Base-by-base conservation (phyloP, 2,329 filamentous ascomycete genomes). In the Claviceps africana region DNA sequence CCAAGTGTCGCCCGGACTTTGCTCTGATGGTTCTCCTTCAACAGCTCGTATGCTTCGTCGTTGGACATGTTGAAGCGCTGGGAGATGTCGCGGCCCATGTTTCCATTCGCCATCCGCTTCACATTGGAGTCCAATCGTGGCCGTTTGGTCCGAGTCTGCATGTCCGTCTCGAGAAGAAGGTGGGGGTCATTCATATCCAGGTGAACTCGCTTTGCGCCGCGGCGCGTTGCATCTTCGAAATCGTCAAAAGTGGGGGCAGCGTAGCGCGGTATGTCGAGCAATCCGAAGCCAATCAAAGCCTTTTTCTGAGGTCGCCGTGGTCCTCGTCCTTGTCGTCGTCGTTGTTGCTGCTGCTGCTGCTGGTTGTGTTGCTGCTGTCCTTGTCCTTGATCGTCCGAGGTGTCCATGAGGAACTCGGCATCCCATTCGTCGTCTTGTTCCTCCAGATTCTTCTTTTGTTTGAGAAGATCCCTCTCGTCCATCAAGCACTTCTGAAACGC, bases 1-100 rank as follows among this genome's bases (percentile, higher is more conserved):
- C 89, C 88, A 55, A 98, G 79, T 1, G 88, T 95, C 50, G 89
- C 93, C 58, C 93, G 83, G 55, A 98, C 87, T 68, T 95, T 97
- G 75, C 88, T 89, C 70, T 95, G 88, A 63, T 95, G 90, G 63
- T 96, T 97, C 67, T 95, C 89, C 68, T 97, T 97, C 45, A 98
- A 78, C 55, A 89, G 81, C 63, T 97, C 90, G 65, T 98, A 98
- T 1, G 90, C 90, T 54, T 93, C 86, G 62, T 98, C 93, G 57
- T 97, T 97, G 31, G 90, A 95, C 54, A 94, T 86, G 64, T 97
- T 97, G 75, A 95, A 98, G 43, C 91, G 83, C 58, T 85, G 80
- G 39, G 80, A 80, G 37, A 95, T 77, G 52, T 87, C 82, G 51
- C 84, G 85, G 3, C 83, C 81, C 43, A 88, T 70, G 49, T 82